These are phyloP conservation scores for Cyberlindnera xylosilytica DNA, from an alignment of 805 yeast genomes.

Conservation along the genomic window DNA sequence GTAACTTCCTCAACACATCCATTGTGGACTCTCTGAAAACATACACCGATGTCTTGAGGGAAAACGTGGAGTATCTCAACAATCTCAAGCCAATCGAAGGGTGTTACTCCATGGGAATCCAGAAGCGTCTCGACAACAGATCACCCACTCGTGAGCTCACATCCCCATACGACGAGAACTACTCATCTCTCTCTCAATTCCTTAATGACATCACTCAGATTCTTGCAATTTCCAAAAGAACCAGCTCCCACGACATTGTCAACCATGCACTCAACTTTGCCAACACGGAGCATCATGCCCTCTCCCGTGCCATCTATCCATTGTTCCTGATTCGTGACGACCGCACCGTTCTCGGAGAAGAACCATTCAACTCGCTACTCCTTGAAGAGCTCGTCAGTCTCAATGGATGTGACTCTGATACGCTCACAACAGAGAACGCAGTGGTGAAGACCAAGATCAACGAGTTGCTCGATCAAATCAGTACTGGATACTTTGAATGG, in stretches of 20 bases:
- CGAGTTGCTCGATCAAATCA: slow-evolving; percentile 42
- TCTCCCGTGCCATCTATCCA: slow-evolving; percentile 65
- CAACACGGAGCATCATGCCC: slow-evolving; percentile 33
- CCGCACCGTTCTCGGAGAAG: slow-evolving; percentile 52
- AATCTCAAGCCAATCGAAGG: slow-evolving; percentile 29
- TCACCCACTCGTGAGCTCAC: slow-evolving; percentile 40
- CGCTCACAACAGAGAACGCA: slow-evolving; percentile 27
- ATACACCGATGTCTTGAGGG: slow-evolving; percentile 10
- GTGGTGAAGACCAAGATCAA: slow-evolving; percentile 25
- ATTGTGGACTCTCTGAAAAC: slow-evolving; percentile 14
- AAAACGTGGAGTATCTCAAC: slow-evolving; percentile 21
- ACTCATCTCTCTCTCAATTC: slow-evolving; percentile 28
- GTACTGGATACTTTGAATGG: slow-evolving; percentile 43
- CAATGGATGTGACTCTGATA: slow-evolving; percentile 35
- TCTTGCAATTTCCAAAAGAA: slow-evolving; percentile 30
- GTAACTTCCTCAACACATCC: slow-evolving; percentile 13
- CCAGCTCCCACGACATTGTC: slow-evolving; percentile 29
- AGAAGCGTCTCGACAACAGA: slow-evolving; percentile 44
- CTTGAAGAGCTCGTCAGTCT: slow-evolving; percentile 42
- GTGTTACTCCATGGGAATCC: slow-evolving; percentile 45
- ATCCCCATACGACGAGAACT: slow-evolving; percentile 30
- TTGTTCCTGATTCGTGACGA: slow-evolving; percentile 62
- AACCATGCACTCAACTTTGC: slow-evolving; percentile 34
- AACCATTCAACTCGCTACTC: slow-evolving; percentile 35
- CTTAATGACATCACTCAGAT: slow-evolving; percentile 38